Evolutionary conservation across 2,329 filamentous ascomycete species (phyloP).

Genomic region (Ambrosiella beaveri): DNA sequence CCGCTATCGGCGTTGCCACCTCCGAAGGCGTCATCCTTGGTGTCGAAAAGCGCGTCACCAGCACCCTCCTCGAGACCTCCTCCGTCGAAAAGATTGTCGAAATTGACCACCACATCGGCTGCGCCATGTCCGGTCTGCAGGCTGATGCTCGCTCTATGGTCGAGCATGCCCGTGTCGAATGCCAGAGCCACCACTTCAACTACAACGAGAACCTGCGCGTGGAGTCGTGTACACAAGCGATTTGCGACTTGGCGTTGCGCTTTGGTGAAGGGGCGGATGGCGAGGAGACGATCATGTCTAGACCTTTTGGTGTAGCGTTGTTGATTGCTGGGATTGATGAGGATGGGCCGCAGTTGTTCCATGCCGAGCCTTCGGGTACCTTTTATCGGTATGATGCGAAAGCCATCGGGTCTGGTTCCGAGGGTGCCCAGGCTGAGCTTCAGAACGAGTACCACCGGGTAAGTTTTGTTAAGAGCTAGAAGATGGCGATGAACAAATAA

Average conservation of each 20-base stretch:
- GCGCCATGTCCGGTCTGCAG: constrained; percentile 95
- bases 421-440: constrained; percentile 92
- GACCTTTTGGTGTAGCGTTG: constrained; percentile 90
- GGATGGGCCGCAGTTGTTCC: constrained; percentile 91
- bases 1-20: constrained; percentile 93
- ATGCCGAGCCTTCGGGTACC: constrained; percentile 92
- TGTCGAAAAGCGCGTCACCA: constrained; percentile 97
- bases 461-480: constrained; percentile 12
- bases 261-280: constrained; percentile 96
- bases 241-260: constrained; percentile 87
- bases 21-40: constrained; percentile 89
- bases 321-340: constrained; percentile 95
- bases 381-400: constrained; percentile 99
- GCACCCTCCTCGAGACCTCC: constrained; percentile 87
- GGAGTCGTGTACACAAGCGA: constrained; percentile 96
- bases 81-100: constrained; percentile 99
- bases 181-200: constrained; percentile 94
- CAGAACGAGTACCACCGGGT: constrained; percentile 98
- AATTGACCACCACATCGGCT: constrained; percentile 96
- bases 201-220: constrained; percentile 90
- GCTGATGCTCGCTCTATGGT: constrained; percentile 96
- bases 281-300: constrained; percentile 96
- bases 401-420: constrained; percentile 91
- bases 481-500: too few relatives aligned
- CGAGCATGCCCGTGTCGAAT: constrained; percentile 94